Evolutionary conservation across 2,329 filamentous ascomycete species (phyloP), one percentile per base, ranked within the genome.

Genomic region (Cladosporium sp.): DNA sequence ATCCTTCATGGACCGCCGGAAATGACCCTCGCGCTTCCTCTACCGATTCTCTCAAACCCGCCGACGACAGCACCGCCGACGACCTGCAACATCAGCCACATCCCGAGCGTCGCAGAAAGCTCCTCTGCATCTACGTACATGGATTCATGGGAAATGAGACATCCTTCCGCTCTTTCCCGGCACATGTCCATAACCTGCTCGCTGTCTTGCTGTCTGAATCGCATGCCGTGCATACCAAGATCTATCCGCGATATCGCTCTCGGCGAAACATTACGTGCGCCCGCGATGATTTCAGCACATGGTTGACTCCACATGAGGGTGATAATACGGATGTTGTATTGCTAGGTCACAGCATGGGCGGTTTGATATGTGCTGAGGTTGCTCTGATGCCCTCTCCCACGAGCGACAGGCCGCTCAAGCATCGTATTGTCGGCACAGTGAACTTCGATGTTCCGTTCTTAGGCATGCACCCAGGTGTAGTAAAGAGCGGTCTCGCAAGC

Each of bases 71-170:
- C 34, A 66, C 69, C 14, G 64, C 70, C 28, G 61, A 67, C 40
- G 65, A 68, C 40, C 60, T 64, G 51, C 70, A 72, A n/a, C 54
- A 56, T 17, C 43, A 47, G 2, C 54, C 54, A 4, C 54, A 56
- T 17, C 34, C 34, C 3, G 54, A 56, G 3, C 54, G 55, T n/a
- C 71, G 74, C 22, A 76, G 84, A 51, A 82, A 79, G 25, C 78
- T 97, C 22, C 80, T 97, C 1, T 71, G 96, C 20, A 78, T 96
- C 55, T 96, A 92, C 71, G 86, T 96, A 58, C 92, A 96, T 76
- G 92, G 92, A 61, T 96, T 95, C 75, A 88, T 94, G 81, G 92
- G 92, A 54, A 88, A 90, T 60, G 89, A 94, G 72, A 88, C 88
- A 34, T 95, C 89, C 59, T 97, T 97, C 70, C 84, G 87, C 62